Base-by-base conservation (phyloP, 805 yeast genomes). In the Starmera pachycereana region DNA sequence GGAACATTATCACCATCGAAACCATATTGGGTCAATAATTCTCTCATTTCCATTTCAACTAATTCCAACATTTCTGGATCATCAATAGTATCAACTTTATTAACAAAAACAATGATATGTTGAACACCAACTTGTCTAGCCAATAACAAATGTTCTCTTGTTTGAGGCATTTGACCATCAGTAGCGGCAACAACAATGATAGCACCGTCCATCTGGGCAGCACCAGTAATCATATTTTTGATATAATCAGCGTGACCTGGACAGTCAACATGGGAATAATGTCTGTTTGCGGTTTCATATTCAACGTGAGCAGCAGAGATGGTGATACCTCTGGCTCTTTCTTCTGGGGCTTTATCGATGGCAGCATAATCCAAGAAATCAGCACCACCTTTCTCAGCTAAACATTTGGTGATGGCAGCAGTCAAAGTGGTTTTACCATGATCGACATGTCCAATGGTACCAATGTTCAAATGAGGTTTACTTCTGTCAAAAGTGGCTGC, bases 41-140 rank as follows among this genome's bases (percentile, higher is more conserved):
- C 98, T 72, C 98, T 84, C 98, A 92, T 92, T 75, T 92, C 98
- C 98, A 92, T 92, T 74, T 92, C 98, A 51, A 92, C 98, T 57
- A 92, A 80, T 74, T 92, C 98, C 65, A 92, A 76, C 97, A 90
- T 92, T 74, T 92, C 98, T 50, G 95, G 95, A 65, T 92, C 98
- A 61, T 92, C 97, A 61, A 92, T 78, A 54, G 96, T 84, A 66
- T 92, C 98, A 56, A 92, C 92, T 74, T 92, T 92, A 84, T 92
- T 92, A 45, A 92, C 97, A 56, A 85, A 92, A 39, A 92, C 98
- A 65, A 92, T 97, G 61, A 92, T 77, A 69, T 88, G 78, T 71
- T 90, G 95, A 52, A 92, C 96, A 77, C 98, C 98, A 63, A 92
- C 97, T 74, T 92, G 98, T 75, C 97, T 87, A 49, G 98, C 98